Evolutionary conservation across 345 rosid species (phyloP).

Genomic region (Eucalyptus dawsonii): DNA sequence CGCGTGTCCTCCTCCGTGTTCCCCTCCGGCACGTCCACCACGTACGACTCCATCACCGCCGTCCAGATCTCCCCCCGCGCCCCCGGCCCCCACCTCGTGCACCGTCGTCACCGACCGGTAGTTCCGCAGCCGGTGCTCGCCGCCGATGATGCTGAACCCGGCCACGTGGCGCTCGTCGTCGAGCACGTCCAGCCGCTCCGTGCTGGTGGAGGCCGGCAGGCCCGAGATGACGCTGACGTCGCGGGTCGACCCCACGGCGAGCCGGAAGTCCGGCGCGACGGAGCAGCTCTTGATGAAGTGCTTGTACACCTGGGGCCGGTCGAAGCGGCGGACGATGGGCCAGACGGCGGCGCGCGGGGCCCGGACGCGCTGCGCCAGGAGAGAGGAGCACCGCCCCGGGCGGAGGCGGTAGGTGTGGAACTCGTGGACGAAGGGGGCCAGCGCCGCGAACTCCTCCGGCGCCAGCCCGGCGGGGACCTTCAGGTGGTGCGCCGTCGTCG

Average conservation of each 20-base stretch:
- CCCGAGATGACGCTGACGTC: conserved; percentile 5
- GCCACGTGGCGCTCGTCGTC: conserved; percentile 4
- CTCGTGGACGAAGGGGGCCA: neutral
- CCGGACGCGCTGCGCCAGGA: conserved; percentile 1
- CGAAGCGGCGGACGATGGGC: conserved; percentile 11
- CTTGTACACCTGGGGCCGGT: conserved; percentile 13
- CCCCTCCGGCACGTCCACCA: conserved; percentile 38
- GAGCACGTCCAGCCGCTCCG: conserved; percentile 6
- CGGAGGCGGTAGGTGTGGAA: neutral
- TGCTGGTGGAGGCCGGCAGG: conserved; percentile 4
- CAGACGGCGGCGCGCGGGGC: conserved; percentile 2
- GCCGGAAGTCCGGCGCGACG: neutral
- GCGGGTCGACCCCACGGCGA: conserved; percentile 1
- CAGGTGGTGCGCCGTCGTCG: neutral
- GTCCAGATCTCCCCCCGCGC: neutral
- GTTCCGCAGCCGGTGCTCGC: conserved; percentile 7
- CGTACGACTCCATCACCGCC: conserved; percentile 35
- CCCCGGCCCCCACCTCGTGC: neutral
- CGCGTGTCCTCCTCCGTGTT: conserved; percentile 37
- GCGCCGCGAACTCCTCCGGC: neutral
- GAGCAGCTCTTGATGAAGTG: conserved; percentile 14
- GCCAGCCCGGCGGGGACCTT: neutral
- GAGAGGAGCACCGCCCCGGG: conserved; percentile 4
- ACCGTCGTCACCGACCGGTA: conserved; percentile 8
- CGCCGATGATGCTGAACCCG: conserved; percentile 11